phyloP scores from a whole-genome alignment of 257 asterid species.

The Anisodus acutangulus region DNA sequence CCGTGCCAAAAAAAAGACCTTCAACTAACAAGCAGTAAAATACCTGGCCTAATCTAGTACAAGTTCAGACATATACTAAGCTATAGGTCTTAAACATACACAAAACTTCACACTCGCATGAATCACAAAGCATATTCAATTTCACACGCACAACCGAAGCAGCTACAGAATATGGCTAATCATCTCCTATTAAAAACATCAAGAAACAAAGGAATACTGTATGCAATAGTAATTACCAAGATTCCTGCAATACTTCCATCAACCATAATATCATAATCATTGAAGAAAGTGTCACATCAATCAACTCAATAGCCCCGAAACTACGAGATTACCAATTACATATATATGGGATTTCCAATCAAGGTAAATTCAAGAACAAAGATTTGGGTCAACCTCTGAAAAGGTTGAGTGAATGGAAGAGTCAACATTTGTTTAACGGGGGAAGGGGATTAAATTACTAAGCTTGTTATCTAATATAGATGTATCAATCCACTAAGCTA shows the following conservation, averaged over 20 bases:
- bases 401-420: background rate
- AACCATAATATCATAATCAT: background rate
- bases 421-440: background rate
- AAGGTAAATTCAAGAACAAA: background rate
- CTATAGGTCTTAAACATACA: background rate
- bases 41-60: background rate
- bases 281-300: background rate
- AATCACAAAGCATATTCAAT: background rate
- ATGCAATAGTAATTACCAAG: background rate
- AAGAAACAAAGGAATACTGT: background rate
- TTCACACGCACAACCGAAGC: background rate
- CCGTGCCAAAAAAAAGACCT: background rate
- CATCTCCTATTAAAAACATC: background rate
- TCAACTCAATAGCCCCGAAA: background rate
- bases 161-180: slow-evolving; percentile 4
- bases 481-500: background rate
- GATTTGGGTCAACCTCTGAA: background rate
- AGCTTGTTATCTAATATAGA: too few relatives aligned
- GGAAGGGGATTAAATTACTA: background rate
- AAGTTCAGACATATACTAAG: background rate
- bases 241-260: background rate
- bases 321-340: background rate
- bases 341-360: background rate
- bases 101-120: background rate
- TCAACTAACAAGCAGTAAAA: background rate